Percentiles rank a stretch among this genome's conserved stretches.
These are phyloP conservation scores for Coffea canephora DNA, from an alignment of 257 asterid species.

Conservation along the genomic window DNA sequence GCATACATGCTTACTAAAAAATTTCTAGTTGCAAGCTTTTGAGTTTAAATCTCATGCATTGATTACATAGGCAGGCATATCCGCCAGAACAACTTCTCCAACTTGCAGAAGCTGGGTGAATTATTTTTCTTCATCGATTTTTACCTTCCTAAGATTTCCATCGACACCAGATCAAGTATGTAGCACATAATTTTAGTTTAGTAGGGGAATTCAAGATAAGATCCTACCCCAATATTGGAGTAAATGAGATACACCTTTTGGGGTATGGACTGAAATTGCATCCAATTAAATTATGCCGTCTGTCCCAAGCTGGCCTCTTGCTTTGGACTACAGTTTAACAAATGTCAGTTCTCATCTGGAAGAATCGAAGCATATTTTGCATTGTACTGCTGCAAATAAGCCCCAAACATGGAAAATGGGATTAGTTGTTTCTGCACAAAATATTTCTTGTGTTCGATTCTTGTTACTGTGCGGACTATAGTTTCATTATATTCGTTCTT, in stretches of 20 bases:
- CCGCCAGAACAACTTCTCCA: not conserved
- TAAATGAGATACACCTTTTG: not conserved
- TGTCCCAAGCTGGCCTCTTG: not conserved
- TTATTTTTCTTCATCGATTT: not conserved
- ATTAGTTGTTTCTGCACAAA: too few species aligned
- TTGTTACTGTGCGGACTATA: too few species aligned
- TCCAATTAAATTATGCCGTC: not conserved
- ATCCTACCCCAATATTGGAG: not conserved
- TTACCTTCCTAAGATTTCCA: not conserved
- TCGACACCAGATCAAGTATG: not conserved
- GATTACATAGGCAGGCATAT: not conserved
- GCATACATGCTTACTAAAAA: not conserved
- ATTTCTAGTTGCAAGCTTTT: not conserved
- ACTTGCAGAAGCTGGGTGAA: not conserved
- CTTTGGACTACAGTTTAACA: not conserved
- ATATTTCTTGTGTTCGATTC: too few species aligned
- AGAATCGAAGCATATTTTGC: not conserved
- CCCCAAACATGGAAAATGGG: not conserved
- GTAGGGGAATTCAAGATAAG: slow-evolving; percentile 8
- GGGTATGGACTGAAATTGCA: not conserved
- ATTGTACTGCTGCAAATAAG: too few species aligned
- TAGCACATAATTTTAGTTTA: not conserved
- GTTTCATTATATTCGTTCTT: too few species aligned
- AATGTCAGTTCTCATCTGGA: not conserved
- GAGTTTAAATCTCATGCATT: not conserved